phyloP scores from a whole-genome alignment of 441 rosid genomes.

The Aleurites moluccanus region DNA sequence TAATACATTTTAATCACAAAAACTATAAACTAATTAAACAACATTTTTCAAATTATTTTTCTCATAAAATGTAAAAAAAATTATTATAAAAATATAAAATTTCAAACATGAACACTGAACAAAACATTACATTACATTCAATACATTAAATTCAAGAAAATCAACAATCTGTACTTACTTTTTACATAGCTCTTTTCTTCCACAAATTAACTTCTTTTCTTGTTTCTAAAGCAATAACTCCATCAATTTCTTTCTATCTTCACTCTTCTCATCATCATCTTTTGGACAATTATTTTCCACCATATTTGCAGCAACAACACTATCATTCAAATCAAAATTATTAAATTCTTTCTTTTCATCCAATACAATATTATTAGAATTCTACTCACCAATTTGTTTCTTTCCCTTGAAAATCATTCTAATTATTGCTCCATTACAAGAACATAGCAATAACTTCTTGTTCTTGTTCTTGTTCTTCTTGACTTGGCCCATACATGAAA shows the following conservation, averaged over 20 bases:
- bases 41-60: no score
- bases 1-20: no score
- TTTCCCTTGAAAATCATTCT: slow-evolving; percentile 15
- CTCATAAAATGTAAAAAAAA: no score
- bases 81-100: no score
- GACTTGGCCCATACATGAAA: slow-evolving; percentile 49
- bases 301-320: slow-evolving; percentile 5
- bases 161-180: neutral
- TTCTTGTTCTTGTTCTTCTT: slow-evolving; percentile 22
- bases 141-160: neutral
- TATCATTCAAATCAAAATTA: slow-evolving; percentile 33
- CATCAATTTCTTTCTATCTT: slow-evolving; percentile 10
- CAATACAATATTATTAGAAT: neutral
- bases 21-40: no score
- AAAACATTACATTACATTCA: no score
- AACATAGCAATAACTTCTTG: neutral
- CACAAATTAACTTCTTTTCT: slow-evolving; percentile 32
- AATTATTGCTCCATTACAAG: slow-evolving; percentile 8
- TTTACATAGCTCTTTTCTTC: slow-evolving; percentile 28
- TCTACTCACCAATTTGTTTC: slow-evolving; percentile 6
- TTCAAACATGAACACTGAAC: no score
- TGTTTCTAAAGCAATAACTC: slow-evolving; percentile 17
- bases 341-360: no score
- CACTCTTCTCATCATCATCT: slow-evolving; percentile 8
- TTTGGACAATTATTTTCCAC: neutral